Conservation (phyloP, 352 stramenopile genomes). For the Saprolegnia parasitica region DNA sequence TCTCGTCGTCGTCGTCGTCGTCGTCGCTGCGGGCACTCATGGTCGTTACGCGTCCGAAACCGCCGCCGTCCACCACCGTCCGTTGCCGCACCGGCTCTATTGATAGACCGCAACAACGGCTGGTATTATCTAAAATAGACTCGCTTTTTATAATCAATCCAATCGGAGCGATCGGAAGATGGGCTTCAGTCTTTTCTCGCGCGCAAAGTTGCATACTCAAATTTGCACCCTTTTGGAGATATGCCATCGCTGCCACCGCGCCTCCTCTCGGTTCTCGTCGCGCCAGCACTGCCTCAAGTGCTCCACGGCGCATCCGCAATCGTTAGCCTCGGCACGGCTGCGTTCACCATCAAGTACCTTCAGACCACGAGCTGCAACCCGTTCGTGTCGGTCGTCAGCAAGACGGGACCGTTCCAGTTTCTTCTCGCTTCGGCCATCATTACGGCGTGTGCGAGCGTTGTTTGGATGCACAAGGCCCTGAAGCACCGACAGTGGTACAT, state of each 20-base stretch:
- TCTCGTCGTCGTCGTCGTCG: constrained; percentile 5
- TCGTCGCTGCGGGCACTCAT: background rate
- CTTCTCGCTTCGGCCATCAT: background rate
- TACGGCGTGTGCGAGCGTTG: background rate
- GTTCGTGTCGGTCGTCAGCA: background rate
- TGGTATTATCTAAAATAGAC: too few species aligned
- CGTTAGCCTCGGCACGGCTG: background rate
- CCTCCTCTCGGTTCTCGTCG: background rate
- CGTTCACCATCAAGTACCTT: background rate
- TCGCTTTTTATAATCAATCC: too few species aligned
- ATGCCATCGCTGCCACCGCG: background rate
- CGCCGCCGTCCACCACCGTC: too few species aligned
- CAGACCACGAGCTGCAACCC: background rate
- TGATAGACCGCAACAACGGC: too few species aligned
- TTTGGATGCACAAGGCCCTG: background rate
- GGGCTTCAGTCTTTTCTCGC: too few species aligned
- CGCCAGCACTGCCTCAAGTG: background rate
- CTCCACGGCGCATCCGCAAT: background rate
- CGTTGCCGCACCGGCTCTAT: too few species aligned
- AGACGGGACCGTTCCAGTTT: constrained; percentile 7
- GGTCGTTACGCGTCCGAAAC: background rate
- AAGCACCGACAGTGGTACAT: background rate
- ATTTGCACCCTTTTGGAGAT: too few species aligned
- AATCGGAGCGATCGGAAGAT: too few species aligned
- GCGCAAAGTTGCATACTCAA: too few species aligned